Base-by-base conservation (phyloP, 2,329 filamentous ascomycete genomes). In the Nemania sp. region DNA sequence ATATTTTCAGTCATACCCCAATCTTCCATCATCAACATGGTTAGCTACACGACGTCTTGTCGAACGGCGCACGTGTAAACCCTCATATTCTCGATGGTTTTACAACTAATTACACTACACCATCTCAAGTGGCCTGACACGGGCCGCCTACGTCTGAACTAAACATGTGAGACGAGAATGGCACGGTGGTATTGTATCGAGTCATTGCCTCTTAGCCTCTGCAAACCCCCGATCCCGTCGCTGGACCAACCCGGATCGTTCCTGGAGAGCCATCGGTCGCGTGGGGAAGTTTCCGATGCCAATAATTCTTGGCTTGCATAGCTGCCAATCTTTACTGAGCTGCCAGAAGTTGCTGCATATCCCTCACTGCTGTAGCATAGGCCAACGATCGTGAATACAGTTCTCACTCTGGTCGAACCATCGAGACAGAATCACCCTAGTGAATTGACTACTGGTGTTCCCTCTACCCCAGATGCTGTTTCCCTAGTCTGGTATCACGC, bases 271-370 rank as follows among this genome's bases (percentile, higher is more conserved):
- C 31, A 23, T 19, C 39, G 22, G 14, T 49, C 46, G 37, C 44
- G 23, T 48, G 34, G 36, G 46, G 22, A 39, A 47, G 36, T 36
- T 47, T 37, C 44, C 48, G 39, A 54, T 43, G 12, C 45, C 41
- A 34, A 24, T 20, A 3, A 39, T 19, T 55, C 62, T 64, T 63
- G 59, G 62, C 58, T 62, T 65, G 52, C 62, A 64, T 64, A 52
- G 39, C 37, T 43, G n/a, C 17, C 15, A 28, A 5, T 15, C 31
- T 7, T 7, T 36, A 15, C 49, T 30, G 34, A 39, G 11, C 45
- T 54, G 12, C 31, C 40, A 59, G 23, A 28, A 44, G 52, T 50
- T 45, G 14, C 45, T 49, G 50, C 52, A 49, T 34, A 20, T 31
- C 52, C 49, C 37, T 58, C 47, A 22, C 39, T 44, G 44, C 36